Evolutionary conservation across 768 basidiomycete genomes (phyloP), one percentile per base, ranked within the genome.

Genomic region (Nidularia sp.): DNA sequence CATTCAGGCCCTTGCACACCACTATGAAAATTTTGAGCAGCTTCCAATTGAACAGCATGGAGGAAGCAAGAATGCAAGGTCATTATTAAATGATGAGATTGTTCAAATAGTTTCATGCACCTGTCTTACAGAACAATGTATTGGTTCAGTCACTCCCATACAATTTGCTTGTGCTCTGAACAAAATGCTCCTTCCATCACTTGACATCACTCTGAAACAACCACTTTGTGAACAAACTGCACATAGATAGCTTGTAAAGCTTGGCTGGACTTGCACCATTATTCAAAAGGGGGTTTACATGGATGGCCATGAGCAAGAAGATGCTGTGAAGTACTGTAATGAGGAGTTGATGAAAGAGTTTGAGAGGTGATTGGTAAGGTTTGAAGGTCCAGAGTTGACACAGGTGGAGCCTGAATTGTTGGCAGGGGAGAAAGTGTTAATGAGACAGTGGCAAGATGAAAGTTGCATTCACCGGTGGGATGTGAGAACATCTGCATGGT

Each of bases 161-260:
- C 47, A 25, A 6, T 62, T 75, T 44, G 56, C 56, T 2, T 6
- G 53, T 8, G 62, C 62, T 0, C 50, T 74, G 33, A 65, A 72
- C 32, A 35, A 50, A 4, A 56, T 46, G 1, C 68, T 74, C 42
- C 55, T 75, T 6, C 67, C 67, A 5, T 52, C 61, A 15, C 66
- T 74, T 0, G 57, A 59, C 1, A 67, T 74, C 45, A 48, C 48
- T 0, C 51, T 58, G 0, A 63, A 58, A 29, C 52, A 51, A 9
- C 67, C 64, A 0, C 53, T 72, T 5, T 55, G 62, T 50, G 56
- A 56, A 2, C 47, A 62, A 10, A 78, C 71, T 0, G 76, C 74
- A 13, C 45, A 56, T 7, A 54, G 55, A 1, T 78, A 77, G 75
- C 58, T 80, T 39, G 48, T 59, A 2, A 62, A 63, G 36, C 51